Evolutionary conservation across 2,329 filamentous ascomycete genomes (phyloP), one percentile per base, ranked within the genome.

Genomic region (Fusarium graminum): DNA sequence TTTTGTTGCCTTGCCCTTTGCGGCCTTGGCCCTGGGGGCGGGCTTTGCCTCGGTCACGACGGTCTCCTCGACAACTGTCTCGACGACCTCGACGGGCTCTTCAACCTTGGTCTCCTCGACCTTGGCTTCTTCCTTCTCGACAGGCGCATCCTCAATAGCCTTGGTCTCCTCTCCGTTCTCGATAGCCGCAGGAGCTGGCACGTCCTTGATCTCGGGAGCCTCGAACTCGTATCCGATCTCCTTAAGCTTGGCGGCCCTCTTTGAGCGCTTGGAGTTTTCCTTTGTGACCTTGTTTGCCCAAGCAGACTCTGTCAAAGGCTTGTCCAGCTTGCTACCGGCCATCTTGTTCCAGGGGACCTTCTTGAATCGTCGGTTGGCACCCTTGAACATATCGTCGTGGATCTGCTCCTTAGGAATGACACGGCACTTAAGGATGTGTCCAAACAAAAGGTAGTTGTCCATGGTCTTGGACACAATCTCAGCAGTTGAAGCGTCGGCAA

Each of bases 371-470:
- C 88, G 89, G 79, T 96, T 94, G 73, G 93, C 92, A 36, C 93
- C 93, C 81, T 95, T 93, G 88, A 93, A 98, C 52, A 97, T 82
- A 63, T 92, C 85, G 25, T 89, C 85, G 76, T 96, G 92, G 41
- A 97, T 82, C 75, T 94, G 89, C 62, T 92, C 92, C 57, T 88
- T 82, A 6, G 92, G 88, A 6, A 97, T 86, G 25, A 89, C 82
- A 76, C 92, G 92, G 79, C 94, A 94, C 79, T 96, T 94, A 71
- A 99, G 84, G 64, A 98, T 91, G 77, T 97, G 94, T 7, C 93
- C 92, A 77, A 97, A 98, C 75, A 99, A 86, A 38, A 98, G 88
- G 80, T 99, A 99, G 80, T 94, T 96, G 83, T 97, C 88, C 95
- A 99, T 99, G 22, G 95, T 97, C 81, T 93, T 92, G 47, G 92